Evolutionary conservation across 768 basidiomycete species (phyloP), one percentile per base, ranked within the genome.

Genomic region (Xanthoconium stramineum): DNA sequence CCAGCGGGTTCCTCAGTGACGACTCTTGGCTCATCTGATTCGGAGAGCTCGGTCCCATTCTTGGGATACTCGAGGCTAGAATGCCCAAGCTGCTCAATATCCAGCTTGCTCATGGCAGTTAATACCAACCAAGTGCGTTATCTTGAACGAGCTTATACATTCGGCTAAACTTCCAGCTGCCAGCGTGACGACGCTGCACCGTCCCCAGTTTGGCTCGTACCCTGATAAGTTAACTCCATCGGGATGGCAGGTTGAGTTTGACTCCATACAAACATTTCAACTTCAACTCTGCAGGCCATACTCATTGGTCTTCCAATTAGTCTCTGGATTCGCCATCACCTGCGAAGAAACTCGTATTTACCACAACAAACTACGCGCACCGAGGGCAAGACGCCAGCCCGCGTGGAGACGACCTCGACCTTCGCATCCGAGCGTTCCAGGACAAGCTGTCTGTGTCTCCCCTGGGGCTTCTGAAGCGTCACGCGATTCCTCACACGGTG

Each of bases 401-500:
- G 43, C 69, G 15, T 68, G 65, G 63, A 63, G 64, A 44, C 62
- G 57, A 13, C 66, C 62, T 15, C 58, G 52, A 5, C 56, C 65
- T 11, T 44, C 58, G 8, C 67, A 57, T 24, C 35, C 54, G 6
- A 58, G 8, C 32, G 19, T n/a, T 20, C 28, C 57, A 17, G 33
- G 48, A 12, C 33, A 44, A 3, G 40, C 24, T 3, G 28, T 54
- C 28, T 47, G 45, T 13, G 50, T 19, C 11, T 39, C 48, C 17
- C 47, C 58, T 14, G 56, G 54, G 10, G 55, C 6, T 50, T 69
- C 37, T 44, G 33, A 47, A 43, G 39, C 37, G 24, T 61, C 36
- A 50, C 46, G 0, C 64, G 32, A 7, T 50, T 59, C 29, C 49
- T 68, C 29, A 20, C 56, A 12, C 63, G 52, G 20, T 67, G 46